These are phyloP conservation scores for Pleurotus citrinopileatus DNA, from an alignment of 768 basidiomycete species.

Conservation along the genomic window DNA sequence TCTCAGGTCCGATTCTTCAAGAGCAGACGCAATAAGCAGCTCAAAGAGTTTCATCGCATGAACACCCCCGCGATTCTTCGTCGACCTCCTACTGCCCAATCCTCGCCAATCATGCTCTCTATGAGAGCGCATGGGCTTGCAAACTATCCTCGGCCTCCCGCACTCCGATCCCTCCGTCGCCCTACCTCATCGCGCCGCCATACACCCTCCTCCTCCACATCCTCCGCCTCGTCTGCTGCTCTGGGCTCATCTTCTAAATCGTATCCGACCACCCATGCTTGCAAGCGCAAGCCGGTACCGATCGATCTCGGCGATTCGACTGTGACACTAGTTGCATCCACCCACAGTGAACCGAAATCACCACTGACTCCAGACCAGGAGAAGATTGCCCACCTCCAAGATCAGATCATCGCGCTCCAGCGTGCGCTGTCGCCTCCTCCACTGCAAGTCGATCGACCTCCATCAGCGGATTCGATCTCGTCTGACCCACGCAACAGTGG, in stretches of 20 bases:
- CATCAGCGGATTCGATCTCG: not conserved
- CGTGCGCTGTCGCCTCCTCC: not conserved
- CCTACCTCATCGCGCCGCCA: not conserved
- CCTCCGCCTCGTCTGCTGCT: not conserved
- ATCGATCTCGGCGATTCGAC: not conserved
- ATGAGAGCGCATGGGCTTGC: not conserved
- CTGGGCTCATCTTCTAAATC: not conserved
- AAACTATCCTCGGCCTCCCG: not conserved
- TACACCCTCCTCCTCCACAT: not conserved
- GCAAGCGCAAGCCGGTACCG: not conserved
- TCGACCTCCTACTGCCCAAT: not conserved
- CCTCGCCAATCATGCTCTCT: not conserved
- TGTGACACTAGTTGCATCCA: not conserved
- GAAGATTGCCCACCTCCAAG: conserved; percentile 6
- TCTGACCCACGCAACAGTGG: not conserved
- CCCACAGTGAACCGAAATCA: not conserved
- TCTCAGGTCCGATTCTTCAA: not conserved
- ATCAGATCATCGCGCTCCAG: conserved; percentile 7
- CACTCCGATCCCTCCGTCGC: not conserved
- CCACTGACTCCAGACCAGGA: not conserved
- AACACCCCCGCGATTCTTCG: not conserved
- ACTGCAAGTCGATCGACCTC: not conserved
- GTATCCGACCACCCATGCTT: too few species aligned
- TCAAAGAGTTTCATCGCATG: not conserved
- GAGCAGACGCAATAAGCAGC: not conserved